Conservation (phyloP, 2,329 filamentous ascomycete genomes). For the Neofusicoccum sp. region DNA sequence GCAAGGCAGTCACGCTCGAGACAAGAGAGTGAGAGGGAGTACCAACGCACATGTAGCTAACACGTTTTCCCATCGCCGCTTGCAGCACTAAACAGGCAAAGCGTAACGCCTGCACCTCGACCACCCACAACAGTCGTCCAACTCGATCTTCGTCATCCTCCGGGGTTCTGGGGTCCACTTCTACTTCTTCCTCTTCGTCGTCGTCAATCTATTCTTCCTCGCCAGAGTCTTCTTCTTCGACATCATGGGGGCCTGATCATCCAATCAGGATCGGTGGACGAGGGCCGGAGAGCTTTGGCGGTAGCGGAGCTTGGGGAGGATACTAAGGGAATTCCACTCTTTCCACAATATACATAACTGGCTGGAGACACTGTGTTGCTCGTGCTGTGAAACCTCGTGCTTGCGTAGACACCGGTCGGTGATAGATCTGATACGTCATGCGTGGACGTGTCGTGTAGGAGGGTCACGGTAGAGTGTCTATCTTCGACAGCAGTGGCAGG, state of each 20-base stretch:
- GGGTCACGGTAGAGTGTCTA: too few species aligned
- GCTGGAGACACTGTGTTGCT: background rate
- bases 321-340: constrained; percentile 2
- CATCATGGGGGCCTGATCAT: constrained; percentile 11
- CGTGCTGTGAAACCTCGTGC: background rate
- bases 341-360: constrained; percentile 11
- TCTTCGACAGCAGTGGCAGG: too few species aligned
- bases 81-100: constrained; percentile 13
- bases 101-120: background rate
- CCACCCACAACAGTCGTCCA: background rate
- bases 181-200: background rate
- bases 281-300: constrained; percentile 13
- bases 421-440: too few species aligned
- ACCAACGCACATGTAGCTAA: background rate
- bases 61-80: background rate
- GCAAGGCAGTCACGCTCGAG: background rate
- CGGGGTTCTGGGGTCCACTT: background rate
- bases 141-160: background rate
- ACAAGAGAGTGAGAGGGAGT: background rate
- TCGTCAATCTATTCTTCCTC: background rate
- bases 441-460: too few species aligned
- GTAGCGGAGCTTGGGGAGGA: constrained; percentile 4
- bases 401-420: too few species aligned
- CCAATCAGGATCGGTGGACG: constrained; percentile 13
- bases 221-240: constrained; percentile 1